phyloP scores from a whole-genome alignment of 805 yeast genomes.

The Kazachstania kunashirensis region DNA sequence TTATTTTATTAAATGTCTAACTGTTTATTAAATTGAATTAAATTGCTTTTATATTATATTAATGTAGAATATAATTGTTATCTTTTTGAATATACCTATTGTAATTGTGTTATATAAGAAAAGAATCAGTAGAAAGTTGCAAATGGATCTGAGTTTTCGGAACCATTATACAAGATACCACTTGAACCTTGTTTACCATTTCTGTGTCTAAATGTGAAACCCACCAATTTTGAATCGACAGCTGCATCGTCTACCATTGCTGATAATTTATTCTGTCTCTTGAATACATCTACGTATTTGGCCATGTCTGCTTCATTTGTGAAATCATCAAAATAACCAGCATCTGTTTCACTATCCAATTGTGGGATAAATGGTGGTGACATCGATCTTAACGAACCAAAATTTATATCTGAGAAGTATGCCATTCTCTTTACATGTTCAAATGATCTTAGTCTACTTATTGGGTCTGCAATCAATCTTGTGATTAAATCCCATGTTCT shows the following conservation, averaged over 20 bases:
- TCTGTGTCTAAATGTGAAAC: constrained; percentile 89
- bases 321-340: constrained; percentile 97
- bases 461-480: constrained; percentile 70
- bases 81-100: too few species aligned
- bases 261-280: constrained; percentile 77
- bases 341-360: constrained; percentile 92
- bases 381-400: constrained; percentile 55
- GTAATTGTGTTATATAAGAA: too few species aligned
- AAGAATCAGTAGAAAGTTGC: constrained; percentile 25
- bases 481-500: constrained; percentile 89
- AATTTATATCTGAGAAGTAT: constrained; percentile 78
- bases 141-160: constrained; percentile 31
- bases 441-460: constrained; percentile 63
- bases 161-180: constrained; percentile 29
- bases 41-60: too few species aligned
- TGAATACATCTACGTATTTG: constrained; percentile 93
- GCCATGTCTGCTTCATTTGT: constrained; percentile 95
- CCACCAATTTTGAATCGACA: constrained; percentile 70
- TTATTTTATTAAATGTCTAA: too few species aligned
- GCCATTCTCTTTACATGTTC: constrained; percentile 71
- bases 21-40: too few species aligned
- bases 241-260: constrained; percentile 50
- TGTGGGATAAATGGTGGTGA: constrained; percentile 96
- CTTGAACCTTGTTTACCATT: constrained; percentile 33
- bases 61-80: too few species aligned